Base-by-base conservation (phyloP, 208 protist genomes). In the Leishmania martiniquensis region DNA sequence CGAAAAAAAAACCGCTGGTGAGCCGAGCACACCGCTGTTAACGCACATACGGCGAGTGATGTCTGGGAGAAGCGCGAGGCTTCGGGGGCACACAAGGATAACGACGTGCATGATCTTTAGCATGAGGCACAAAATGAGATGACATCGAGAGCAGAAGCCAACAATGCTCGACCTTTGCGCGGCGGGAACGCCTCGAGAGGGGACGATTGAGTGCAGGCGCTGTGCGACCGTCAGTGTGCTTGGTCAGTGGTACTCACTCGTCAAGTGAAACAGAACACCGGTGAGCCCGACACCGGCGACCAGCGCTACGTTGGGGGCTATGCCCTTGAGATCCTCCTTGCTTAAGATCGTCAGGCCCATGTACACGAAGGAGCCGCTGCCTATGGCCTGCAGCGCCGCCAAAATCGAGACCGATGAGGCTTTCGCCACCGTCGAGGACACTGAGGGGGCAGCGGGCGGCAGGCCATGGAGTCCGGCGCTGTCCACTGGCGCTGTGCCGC, bases 301-400 rank as follows among this genome's bases (percentile, higher is more conserved):
- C 52, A 96, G 57, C 0, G 85, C 65, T 0, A 84, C 67, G 47
- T 63, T 82, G 5, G 86, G 77, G 1, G 72, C 47, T 0, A 75
- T 4, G 10, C 90, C 88, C 57, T 76, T 77, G 51, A 89, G n/a
- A n/a, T 91, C 85, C 80, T 96, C 92, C 13, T 83, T 70, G 6
- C 75, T 51, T 44, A 96, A 55, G 25, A 88, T 80, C 15, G 72
- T 83, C 0, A 94, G 72, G 0, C 80, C 87, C 13, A 93, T 85
- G 73, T 89, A 94, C 4, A 96, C 76, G 51, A 94, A 96, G 1
- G 89, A 93, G 42, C 92, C 92, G 69, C 84, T 89, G n/a, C 85
- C 89, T 29, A 93, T 54, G 9, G 88, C 85, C 67, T 92, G 87
- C 37, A 86, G 76, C 2, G 81, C 72, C 2, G 80, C 75, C 54